phyloP scores from a whole-genome alignment of 768 basidiomycete genomes.

The Mycena pura region DNA sequence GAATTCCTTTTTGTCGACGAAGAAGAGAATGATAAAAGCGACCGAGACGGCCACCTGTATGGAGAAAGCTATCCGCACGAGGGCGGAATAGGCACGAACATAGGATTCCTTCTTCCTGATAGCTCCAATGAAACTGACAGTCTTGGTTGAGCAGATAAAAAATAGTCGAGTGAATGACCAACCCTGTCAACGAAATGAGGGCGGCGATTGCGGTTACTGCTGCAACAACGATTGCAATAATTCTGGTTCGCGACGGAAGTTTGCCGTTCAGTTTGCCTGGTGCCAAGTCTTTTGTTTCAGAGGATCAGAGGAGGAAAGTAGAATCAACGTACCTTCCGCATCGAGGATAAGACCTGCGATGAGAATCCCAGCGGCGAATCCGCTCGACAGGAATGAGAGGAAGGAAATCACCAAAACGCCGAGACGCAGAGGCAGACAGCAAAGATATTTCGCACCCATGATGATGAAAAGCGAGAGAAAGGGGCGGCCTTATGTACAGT shows the following conservation, averaged over 20 bases:
- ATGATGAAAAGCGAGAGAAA: not conserved
- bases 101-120: conserved; percentile 45
- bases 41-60: not conserved
- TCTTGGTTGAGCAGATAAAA: not conserved
- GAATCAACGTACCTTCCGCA: conserved; percentile 25
- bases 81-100: conserved; percentile 39
- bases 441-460: conserved; percentile 50
- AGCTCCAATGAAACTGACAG: conserved; percentile 47
- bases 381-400: conserved; percentile 45
- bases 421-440: conserved; percentile 51
- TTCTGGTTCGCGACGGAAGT: conserved; percentile 27
- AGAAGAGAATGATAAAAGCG: conserved; percentile 36
- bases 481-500: conserved; percentile 3
- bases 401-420: conserved; percentile 49
- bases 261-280: not conserved
- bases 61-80: conserved; percentile 4
- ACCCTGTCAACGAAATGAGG: conserved; percentile 31
- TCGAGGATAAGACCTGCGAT: conserved; percentile 40
- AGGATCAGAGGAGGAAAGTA: not conserved
- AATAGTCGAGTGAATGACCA: not conserved
- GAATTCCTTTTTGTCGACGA: conserved; percentile 39
- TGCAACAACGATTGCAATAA: conserved; percentile 39
- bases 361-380: conserved; percentile 35
- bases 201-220: conserved; percentile 41
- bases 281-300: not conserved